Conservation (phyloP, 139 green algal genomes). For the Chlorella ohadii region DNA sequence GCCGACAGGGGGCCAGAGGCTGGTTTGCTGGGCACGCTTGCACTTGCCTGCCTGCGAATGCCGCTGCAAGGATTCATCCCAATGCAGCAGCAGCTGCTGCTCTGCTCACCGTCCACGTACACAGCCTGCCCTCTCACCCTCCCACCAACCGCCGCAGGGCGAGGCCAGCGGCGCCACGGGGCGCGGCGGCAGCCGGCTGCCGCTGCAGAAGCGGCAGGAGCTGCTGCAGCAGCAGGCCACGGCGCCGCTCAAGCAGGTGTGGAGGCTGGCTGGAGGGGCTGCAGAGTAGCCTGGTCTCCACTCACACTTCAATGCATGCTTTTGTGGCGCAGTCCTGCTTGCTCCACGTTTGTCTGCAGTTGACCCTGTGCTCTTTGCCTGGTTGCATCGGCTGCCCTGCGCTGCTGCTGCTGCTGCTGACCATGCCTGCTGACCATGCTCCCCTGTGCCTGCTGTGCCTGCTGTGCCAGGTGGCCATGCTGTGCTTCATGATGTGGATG, state of each 20-base stretch:
- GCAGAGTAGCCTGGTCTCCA: too few relatives aligned
- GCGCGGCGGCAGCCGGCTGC: constrained; percentile 7
- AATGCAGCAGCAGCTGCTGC: neutral
- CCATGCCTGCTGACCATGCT: too few relatives aligned
- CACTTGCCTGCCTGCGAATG: too few relatives aligned
- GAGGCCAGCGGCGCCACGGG: neutral
- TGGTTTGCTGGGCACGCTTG: too few relatives aligned
- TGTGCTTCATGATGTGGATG: constrained; percentile 98
- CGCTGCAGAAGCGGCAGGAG: constrained; percentile 32
- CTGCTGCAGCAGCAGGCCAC: constrained; percentile 41
- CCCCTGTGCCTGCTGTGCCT: too few relatives aligned
- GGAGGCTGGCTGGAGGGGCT: neutral
- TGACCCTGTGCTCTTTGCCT: too few relatives aligned
- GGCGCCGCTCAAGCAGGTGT: constrained; percentile 33
- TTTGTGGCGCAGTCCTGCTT: too few relatives aligned
- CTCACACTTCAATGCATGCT: too few relatives aligned
- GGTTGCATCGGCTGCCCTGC: too few relatives aligned
- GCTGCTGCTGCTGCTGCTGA: too few relatives aligned
- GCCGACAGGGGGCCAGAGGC: neutral
- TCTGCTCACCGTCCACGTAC: neutral
- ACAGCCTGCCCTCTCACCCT: neutral
- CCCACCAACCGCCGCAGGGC: neutral
- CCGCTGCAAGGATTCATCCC: too few relatives aligned
- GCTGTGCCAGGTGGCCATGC: constrained; percentile 67
- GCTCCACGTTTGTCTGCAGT: too few relatives aligned